phyloP scores from a whole-genome alignment of 139 green algal genomes.

The Diplosphaera chodatii region DNA sequence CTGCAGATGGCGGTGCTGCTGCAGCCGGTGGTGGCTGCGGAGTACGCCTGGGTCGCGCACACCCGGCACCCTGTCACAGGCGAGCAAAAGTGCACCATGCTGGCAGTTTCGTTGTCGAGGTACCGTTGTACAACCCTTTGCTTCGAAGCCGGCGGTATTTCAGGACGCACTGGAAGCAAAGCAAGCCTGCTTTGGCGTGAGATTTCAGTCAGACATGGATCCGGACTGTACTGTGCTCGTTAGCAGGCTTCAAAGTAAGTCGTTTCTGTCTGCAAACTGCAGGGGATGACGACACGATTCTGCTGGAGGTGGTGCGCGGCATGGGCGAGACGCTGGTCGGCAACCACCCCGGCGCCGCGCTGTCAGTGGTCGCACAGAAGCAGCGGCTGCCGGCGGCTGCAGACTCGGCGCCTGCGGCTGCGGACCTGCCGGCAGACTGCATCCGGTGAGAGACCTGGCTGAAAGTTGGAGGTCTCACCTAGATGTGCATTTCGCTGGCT shows the following conservation, averaged over 20 bases:
- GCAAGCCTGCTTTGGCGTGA: too few relatives aligned
- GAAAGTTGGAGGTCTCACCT: too few relatives aligned
- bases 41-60: conserved; percentile 50
- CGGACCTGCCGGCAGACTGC: background rate
- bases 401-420: background rate
- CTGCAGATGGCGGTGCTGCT: conserved; percentile 49
- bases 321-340: conserved; percentile 62
- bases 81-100: background rate
- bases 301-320: conserved; percentile 45
- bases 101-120: too few relatives aligned
- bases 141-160: too few relatives aligned
- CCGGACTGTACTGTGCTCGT: too few relatives aligned
- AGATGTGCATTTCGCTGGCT: too few relatives aligned
- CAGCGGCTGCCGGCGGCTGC: background rate
- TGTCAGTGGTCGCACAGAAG: conserved; percentile 41
- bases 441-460: too few relatives aligned
- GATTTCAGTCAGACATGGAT: too few relatives aligned
- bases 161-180: too few relatives aligned
- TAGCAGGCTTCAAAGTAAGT: too few relatives aligned
- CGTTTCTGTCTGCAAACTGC: background rate
- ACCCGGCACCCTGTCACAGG: conserved; percentile 24
- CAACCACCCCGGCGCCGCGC: conserved; percentile 43
- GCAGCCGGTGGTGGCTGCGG: conserved; percentile 31
- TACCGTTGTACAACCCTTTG: too few relatives aligned
- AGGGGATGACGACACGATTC: conserved; percentile 28